Evolutionary conservation across 257 asterid genomes (phyloP), one percentile per base, ranked within the genome.

Genomic region (Salvia miltiorrhiza): DNA sequence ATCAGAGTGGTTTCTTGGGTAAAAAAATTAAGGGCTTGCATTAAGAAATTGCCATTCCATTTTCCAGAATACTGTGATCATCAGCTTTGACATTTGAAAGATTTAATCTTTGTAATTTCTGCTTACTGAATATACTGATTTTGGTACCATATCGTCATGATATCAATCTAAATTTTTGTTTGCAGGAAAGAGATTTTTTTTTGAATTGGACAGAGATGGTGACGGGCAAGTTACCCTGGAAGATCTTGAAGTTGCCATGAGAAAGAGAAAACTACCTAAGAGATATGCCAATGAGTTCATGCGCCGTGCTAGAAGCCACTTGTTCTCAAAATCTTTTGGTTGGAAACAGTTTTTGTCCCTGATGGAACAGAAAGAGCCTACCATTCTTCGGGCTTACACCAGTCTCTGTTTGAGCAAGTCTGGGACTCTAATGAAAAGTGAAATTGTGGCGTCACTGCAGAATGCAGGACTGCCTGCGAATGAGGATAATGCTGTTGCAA

Each of bases 341-440:
- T 94, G 99, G 99, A 91, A 89, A 76, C 97, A 94, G 76, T 94
- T 94, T 61, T 80, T 91, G 76, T 89, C 97, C 56, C 78, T 94
- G 73, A 87, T 94, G 97, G 99, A 94, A 77, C 99, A 94, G 86
- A 94, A 94, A 78, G 99, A 94, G 66, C 96, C 99, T 43, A 94
- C 97, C 65, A 94, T 94, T 76, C 96, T 94, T 50, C 86, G 97
- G 56, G 99, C 99, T 21, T 94, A 91, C 78, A 94, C 99, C 14
- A 85, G 96, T 82, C 98, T 94, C 72, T 89, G 97, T 78, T 81
- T 94, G 88, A 94, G 93, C 90, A 94, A 91, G 79, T 94, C 97
- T 56, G 99, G 99, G 65, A 94, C 96, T 41, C 83, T 94, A 24
- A 82, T 91, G 84, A 91, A 94, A 81, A 89, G 96, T 74, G 98